A percentile compares a stretch with the other conserved stretches of the same genome.
These are phyloP conservation scores for Leonotis leonurus DNA, from an alignment of 257 asterid genomes.

Conservation along the genomic window DNA sequence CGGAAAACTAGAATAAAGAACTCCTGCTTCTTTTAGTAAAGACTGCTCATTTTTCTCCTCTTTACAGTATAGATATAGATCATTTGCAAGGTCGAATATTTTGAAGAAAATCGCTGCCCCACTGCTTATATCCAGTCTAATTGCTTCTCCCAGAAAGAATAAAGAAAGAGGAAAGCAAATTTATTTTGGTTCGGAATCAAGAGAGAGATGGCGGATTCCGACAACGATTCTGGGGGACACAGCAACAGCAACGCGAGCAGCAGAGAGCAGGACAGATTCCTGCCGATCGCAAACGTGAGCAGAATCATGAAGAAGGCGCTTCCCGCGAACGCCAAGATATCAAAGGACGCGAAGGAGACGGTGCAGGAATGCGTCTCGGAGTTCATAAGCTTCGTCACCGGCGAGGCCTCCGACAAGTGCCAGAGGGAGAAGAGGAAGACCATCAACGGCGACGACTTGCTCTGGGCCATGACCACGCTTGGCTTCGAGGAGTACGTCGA, in stretches of 20 bases:
- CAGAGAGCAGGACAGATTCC: constrained; percentile 42
- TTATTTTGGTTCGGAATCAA: not conserved
- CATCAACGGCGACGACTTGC: constrained; percentile 39
- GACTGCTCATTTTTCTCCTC: not conserved
- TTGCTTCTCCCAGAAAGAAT: not conserved
- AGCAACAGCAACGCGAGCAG: constrained; percentile 44
- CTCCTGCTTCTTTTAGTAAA: not conserved
- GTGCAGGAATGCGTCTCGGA: constrained; percentile 49
- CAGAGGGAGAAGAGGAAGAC: constrained; percentile 49
- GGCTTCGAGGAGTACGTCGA: constrained; percentile 47
- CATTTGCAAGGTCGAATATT: not conserved
- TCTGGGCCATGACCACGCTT: constrained; percentile 49
- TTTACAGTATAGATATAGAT: not conserved
- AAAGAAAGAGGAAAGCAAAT: not conserved
- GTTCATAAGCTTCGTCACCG: constrained; percentile 48
- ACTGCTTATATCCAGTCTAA: not conserved
- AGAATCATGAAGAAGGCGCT: constrained; percentile 45
- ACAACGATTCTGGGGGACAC: constrained; percentile 44
- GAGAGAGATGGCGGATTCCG: constrained; percentile 37
- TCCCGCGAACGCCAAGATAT: constrained; percentile 51
- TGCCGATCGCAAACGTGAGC: constrained; percentile 49
- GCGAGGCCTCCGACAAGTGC: constrained; percentile 50
- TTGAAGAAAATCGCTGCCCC: not conserved
- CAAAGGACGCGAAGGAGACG: constrained; percentile 47
- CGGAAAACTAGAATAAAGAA: not conserved